phyloP scores from a whole-genome alignment of 768 basidiomycete genomes.

The Pleurotus sapidus region DNA sequence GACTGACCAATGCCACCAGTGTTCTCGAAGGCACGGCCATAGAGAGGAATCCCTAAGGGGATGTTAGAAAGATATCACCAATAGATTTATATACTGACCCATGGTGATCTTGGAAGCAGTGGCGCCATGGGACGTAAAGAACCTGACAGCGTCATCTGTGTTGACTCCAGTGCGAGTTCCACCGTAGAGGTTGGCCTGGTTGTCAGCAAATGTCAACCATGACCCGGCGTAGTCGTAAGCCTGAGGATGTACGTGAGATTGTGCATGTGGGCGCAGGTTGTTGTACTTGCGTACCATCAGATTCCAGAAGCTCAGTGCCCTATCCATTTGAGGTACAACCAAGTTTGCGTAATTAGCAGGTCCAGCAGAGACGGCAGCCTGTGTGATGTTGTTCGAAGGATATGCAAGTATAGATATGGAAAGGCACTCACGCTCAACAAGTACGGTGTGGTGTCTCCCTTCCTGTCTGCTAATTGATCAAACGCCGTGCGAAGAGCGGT shows the following conservation, averaged over 20 bases:
- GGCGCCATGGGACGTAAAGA: conserved; percentile 61
- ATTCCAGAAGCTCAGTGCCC: conserved; percentile 73
- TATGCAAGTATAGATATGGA: too few species aligned
- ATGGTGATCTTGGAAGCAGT: conserved; percentile 63
- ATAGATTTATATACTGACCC: conserved; percentile 32
- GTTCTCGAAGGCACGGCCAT: conserved; percentile 74
- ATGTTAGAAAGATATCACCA: not conserved
- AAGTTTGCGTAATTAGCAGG: conserved; percentile 54
- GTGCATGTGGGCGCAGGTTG: not conserved
- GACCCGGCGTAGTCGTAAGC: conserved; percentile 78
- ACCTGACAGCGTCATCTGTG: conserved; percentile 64
- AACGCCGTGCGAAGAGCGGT: conserved; percentile 63
- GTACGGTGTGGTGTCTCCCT: conserved; percentile 62
- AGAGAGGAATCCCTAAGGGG: conserved; percentile 66
- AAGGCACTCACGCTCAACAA: conserved; percentile 37
- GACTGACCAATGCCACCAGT: conserved; percentile 65
- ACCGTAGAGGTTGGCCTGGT: conserved; percentile 67
- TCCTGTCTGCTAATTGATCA: conserved; percentile 49
- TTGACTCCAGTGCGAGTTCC: conserved; percentile 60
- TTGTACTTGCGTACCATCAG: conserved; percentile 54
- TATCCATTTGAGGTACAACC: conserved; percentile 61
- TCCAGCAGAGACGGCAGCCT: conserved; percentile 63
- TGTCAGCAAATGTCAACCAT: conserved; percentile 60
- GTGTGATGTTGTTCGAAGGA: not conserved
- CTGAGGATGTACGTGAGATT: conserved; percentile 25